phyloP scores from a whole-genome alignment of 1,284 basidiomycete genomes.

The Ganoderma lucidum region DNA sequence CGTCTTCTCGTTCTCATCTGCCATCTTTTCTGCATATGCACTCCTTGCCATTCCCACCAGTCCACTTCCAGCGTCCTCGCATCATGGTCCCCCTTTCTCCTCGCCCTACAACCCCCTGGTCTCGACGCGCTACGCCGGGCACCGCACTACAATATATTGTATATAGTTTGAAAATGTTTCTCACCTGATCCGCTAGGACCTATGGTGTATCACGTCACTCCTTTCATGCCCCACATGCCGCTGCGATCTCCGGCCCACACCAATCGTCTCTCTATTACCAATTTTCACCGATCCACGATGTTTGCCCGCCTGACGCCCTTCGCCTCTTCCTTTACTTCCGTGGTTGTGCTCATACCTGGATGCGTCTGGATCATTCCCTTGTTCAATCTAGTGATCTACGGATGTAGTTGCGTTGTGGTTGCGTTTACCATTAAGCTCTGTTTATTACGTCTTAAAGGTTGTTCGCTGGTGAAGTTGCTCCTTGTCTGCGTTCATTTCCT shows the following conservation, averaged over 20 bases:
- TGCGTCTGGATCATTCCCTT: slow-evolving; percentile 31
- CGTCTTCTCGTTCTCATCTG: slow-evolving; percentile 19
- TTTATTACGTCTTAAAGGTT: slow-evolving; percentile 13
- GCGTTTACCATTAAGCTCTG: slow-evolving; percentile 15
- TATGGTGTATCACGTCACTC: slow-evolving; percentile 31
- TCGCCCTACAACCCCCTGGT: slow-evolving; percentile 13
- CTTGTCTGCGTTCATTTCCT: background rate
- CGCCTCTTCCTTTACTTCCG: slow-evolving; percentile 13
- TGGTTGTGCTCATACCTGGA: slow-evolving; percentile 36
- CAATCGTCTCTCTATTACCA: slow-evolving; percentile 1
- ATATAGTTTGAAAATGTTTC: slow-evolving; percentile 35
- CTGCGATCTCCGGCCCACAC: slow-evolving; percentile 23
- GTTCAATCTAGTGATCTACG: slow-evolving; percentile 26
- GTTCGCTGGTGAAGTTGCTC: slow-evolving; percentile 26
- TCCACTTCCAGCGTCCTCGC: slow-evolving; percentile 13
- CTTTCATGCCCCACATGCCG: slow-evolving; percentile 31
- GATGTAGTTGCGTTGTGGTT: background rate
- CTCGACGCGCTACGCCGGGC: slow-evolving; percentile 22
- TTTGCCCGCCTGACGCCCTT: slow-evolving; percentile 16
- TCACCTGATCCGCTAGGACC: slow-evolving; percentile 23
- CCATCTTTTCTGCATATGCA: slow-evolving; percentile 27
- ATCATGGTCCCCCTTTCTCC: slow-evolving; percentile 24
- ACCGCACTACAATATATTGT: slow-evolving; percentile 34
- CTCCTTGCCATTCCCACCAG: slow-evolving; percentile 23
- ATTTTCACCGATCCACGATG: slow-evolving; percentile 26